Conservation (phyloP, 768 basidiomycete species). For the Suillus placidus region DNA sequence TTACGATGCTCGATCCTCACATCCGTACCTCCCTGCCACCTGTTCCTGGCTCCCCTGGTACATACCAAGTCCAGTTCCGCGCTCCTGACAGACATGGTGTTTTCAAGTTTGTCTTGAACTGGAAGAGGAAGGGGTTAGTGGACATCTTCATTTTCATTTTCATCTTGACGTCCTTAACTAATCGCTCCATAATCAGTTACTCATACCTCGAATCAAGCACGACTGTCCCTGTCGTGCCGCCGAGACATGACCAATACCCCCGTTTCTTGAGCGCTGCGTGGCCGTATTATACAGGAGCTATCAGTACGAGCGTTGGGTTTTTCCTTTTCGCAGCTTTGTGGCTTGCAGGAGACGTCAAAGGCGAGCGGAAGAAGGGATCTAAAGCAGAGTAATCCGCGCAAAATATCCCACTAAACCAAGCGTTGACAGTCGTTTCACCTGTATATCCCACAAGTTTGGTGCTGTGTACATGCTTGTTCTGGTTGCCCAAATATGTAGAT, state of each 20-base stretch:
- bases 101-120: slow-evolving; percentile 93
- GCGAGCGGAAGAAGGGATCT: slow-evolving; percentile 52
- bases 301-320: slow-evolving; percentile 86
- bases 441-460: neutral
- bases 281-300: slow-evolving; percentile 93
- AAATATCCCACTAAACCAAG: slow-evolving; percentile 4
- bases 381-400: slow-evolving; percentile 31
- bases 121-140: slow-evolving; percentile 85
- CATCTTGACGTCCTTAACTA: neutral
- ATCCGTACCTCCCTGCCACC: slow-evolving; percentile 77
- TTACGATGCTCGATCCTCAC: slow-evolving; percentile 99
- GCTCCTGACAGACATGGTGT: slow-evolving; percentile 97
- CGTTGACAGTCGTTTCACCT: neutral
- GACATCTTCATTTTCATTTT: slow-evolving; percentile 8
- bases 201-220: slow-evolving; percentile 73
- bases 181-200: slow-evolving; percentile 47
- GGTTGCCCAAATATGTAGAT: slow-evolving; percentile 25
- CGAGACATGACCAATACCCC: slow-evolving; percentile 92
- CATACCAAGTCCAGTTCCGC: slow-evolving; percentile 83
- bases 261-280: slow-evolving; percentile 94
- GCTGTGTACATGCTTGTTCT: slow-evolving; percentile 2
- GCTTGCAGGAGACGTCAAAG: slow-evolving; percentile 80
- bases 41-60: slow-evolving; percentile 56
- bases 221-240: slow-evolving; percentile 88
- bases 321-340: slow-evolving; percentile 85